phyloP scores from a whole-genome alignment of 202 grass and related monocot species.

The Carex arenaria region DNA sequence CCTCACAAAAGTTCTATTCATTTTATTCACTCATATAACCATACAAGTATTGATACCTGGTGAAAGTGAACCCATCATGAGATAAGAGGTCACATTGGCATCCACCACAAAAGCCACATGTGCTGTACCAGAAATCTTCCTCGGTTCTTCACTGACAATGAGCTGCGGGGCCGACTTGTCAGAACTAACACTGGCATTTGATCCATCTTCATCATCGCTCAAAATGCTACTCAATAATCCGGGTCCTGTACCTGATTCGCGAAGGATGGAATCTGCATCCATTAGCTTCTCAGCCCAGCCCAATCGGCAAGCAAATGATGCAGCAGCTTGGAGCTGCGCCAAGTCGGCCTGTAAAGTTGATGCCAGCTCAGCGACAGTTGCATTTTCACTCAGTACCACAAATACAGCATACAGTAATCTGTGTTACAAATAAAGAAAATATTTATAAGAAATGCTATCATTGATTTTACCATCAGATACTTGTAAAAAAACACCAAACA shows the following conservation, averaged over 20 bases:
- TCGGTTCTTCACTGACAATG: conserved; percentile 48
- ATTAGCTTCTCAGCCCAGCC: conserved; percentile 90
- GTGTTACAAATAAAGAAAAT: conserved; percentile 30
- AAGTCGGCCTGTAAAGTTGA: conserved; percentile 89
- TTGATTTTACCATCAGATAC: neutral
- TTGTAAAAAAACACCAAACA: neutral
- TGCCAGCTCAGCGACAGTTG: conserved; percentile 93
- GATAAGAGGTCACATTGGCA: conserved; percentile 97
- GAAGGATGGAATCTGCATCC: conserved; percentile 65
- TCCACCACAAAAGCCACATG: conserved; percentile 97
- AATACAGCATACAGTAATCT: conserved; percentile 96
- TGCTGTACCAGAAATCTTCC: conserved; percentile 51
- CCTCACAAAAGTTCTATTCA: too few species aligned
- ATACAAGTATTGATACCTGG: conserved; percentile 61
- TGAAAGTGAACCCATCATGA: conserved; percentile 98
- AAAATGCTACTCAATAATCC: conserved; percentile 58
- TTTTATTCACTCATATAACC: conserved; percentile 12
- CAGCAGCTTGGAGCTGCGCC: conserved; percentile 78
- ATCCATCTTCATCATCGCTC: conserved; percentile 93
- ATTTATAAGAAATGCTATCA: neutral
- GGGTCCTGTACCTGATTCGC: conserved; percentile 36
- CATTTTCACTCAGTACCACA: conserved; percentile 97
- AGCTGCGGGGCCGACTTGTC: conserved; percentile 69
- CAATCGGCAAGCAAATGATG: conserved; percentile 92
- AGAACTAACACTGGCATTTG: conserved; percentile 77